Evolutionary conservation across 106 monocot species (phyloP).

Genomic region (Dioscorea dumetorum): DNA sequence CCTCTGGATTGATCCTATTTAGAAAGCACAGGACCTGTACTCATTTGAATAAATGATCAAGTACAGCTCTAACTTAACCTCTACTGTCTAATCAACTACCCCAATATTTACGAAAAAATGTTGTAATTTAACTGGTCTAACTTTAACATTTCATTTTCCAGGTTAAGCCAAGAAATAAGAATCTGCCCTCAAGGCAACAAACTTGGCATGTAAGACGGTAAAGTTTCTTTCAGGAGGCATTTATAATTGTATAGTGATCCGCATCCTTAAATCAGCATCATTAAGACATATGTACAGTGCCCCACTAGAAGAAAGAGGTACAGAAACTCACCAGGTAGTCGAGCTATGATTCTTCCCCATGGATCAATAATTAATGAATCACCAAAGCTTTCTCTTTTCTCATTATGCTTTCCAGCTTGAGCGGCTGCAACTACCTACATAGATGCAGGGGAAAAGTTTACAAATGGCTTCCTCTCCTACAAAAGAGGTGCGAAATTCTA

Average conservation of each 20-base stretch:
- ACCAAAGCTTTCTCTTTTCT: constrained; percentile 91
- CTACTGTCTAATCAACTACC: no score
- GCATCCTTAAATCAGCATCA: neutral
- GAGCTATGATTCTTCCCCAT: constrained; percentile 74
- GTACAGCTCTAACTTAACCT: no score
- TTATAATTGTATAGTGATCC: neutral
- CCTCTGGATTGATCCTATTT: no score
- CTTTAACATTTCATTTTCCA: no score
- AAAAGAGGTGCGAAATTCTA: no score
- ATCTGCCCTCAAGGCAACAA: neutral
- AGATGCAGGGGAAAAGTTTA: neutral
- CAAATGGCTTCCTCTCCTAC: neutral
- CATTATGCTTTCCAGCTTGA: constrained; percentile 81
- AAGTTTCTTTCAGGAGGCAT: neutral
- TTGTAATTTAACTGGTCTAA: no score
- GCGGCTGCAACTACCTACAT: constrained; percentile 78
- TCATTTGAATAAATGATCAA: no score
- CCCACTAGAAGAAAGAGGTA: neutral
- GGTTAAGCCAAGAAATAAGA: no score
- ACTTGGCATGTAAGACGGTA: neutral
- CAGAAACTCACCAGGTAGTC: constrained; percentile 56
- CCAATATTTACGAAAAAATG: no score
- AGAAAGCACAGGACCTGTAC: no score
- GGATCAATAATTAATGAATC: constrained; percentile 91
- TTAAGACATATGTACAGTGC: neutral